These are phyloP conservation scores for Stylosanthes scabra DNA, from an alignment of 331 rosid species.

Conservation along the genomic window DNA sequence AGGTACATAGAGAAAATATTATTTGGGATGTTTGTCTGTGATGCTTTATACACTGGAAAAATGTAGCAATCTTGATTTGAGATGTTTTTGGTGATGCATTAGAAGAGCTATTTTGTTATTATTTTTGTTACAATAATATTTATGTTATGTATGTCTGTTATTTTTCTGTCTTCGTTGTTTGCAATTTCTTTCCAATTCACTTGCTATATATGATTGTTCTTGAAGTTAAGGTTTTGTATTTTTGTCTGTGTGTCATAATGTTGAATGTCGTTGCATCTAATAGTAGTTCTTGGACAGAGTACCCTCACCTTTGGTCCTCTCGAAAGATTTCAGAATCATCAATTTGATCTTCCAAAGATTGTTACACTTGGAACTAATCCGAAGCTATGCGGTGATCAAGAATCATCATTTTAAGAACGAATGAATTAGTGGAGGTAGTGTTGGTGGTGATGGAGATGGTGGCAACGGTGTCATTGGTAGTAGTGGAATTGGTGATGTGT, in stretches of 20 bases:
- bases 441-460: no score
- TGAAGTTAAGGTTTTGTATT: neutral
- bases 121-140: neutral
- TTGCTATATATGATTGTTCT: slow-evolving; percentile 10
- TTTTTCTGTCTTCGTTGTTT: neutral
- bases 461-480: no score
- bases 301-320: neutral
- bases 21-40: no score
- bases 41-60: no score
- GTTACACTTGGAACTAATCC: neutral
- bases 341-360: neutral
- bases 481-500: no score
- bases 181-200: neutral
- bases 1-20: no score
- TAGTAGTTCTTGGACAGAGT: neutral
- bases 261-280: neutral
- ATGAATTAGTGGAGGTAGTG: no score
- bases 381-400: neutral
- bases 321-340: neutral
- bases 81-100: slow-evolving; percentile 1
- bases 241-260: neutral
- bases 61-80: slow-evolving; percentile 13
- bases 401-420: neutral
- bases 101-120: neutral
- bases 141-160: neutral